phyloP scores from a whole-genome alignment of 306 rosid genomes.

The Datisca glomerata region DNA sequence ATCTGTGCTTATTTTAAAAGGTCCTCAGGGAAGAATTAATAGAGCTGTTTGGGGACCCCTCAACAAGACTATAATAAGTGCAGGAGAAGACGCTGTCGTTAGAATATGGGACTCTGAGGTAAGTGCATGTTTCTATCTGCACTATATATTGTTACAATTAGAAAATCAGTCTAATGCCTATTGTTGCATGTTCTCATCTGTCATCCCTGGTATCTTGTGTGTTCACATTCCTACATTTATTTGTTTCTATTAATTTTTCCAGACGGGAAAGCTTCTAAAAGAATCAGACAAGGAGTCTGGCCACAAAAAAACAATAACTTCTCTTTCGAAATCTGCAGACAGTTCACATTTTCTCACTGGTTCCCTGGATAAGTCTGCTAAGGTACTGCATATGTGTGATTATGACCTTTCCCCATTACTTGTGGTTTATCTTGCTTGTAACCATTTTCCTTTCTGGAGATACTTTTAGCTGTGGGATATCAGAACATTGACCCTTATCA shows the following conservation, averaged over 20 bases:
- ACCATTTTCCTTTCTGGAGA: background rate
- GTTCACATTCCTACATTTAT: background rate
- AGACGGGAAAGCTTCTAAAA: constrained; percentile 72
- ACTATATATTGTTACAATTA: background rate
- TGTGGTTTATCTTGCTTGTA: background rate
- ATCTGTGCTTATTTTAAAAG: constrained; percentile 53
- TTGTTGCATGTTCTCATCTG: background rate
- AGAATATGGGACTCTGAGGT: constrained; percentile 97
- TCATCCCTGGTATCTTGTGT: background rate
- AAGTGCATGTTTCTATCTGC: background rate
- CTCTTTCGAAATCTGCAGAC: constrained; percentile 58
- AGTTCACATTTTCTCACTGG: constrained; percentile 86
- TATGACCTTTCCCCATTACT: background rate
- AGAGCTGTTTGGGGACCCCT: constrained; percentile 97
- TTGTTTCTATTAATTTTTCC: constrained; percentile 6
- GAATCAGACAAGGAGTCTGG: constrained; percentile 73
- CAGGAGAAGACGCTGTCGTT: constrained; percentile 73
- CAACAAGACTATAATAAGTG: constrained; percentile 69
- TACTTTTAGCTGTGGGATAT: constrained; percentile 70
- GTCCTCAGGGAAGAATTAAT: constrained; percentile 85
- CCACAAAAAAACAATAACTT: constrained; percentile 62
- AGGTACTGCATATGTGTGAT: constrained; percentile 24
- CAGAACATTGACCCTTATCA: constrained; percentile 75
- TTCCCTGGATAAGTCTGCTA: constrained; percentile 83
- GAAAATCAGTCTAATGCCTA: too few species aligned